Base-by-base conservation (phyloP, 169 alveolate genomes). In the Eimeria acervulina region DNA sequence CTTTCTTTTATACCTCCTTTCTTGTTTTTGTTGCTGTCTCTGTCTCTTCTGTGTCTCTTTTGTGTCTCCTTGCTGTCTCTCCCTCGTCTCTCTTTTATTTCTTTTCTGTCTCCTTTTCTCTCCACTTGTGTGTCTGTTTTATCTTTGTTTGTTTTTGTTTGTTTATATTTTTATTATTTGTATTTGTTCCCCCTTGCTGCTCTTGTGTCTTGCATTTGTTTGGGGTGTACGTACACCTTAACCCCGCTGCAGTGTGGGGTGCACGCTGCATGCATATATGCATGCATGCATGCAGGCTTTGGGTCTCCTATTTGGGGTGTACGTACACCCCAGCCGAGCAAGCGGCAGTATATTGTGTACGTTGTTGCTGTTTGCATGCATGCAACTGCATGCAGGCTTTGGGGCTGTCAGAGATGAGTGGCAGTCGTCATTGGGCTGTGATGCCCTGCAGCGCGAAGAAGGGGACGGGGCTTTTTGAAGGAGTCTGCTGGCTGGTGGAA, bases 401-500 rank as follows among this genome's bases (percentile, higher is more conserved):
- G 10, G 91, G 72, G 96, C 78, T 96, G 95, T 52, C 42, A 13
- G 63, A 36, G n/a, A 90, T 90, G 95, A 36, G 33, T 38, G 96
- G 97, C 74, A 96, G 98, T 40, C 98, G 99, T 90, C 99, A 98
- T 96, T 99, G 99, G 99, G 98, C 98, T 70, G 98, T 99, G 61
- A 97, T 97, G 74, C 98, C 99, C 36, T 99, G 99, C 95, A 97
- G 99, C 78, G 99, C 99, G 26, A 95, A 98, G 70, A 98, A 99
- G 63, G 99, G 99, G 40, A 98, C 99, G 40, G 99, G 99, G 26
- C 97, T 99, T 78, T 90, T 98, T 59, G 99, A 98, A 89, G 99
- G 99, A 61, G 97, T 99, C 59, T 98, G 98, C 92, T 99, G 99
- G 99, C 97, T 99, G 52, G 99, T 98, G 26, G 97, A 97, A 51